These are phyloP conservation scores for Ustilago loliicola DNA, from an alignment of 1,284 basidiomycete genomes.

Conservation along the genomic window DNA sequence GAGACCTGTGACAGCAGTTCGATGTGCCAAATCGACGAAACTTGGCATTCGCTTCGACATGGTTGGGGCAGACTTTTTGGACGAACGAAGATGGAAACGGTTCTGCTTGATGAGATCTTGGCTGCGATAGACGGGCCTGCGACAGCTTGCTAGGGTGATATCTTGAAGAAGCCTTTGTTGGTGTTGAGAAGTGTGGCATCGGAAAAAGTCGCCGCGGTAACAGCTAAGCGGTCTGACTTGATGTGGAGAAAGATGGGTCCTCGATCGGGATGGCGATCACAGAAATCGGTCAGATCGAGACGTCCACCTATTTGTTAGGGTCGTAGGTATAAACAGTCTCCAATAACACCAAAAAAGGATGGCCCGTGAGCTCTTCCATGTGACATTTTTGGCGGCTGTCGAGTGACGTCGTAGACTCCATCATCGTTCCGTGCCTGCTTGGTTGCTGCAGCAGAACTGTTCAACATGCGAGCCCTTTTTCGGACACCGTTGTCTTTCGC, in stretches of 20 bases:
- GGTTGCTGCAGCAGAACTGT: not conserved
- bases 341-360: not conserved
- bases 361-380: conserved; percentile 25
- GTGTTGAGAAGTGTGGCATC: not conserved
- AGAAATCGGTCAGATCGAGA: not conserved
- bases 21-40: conserved; percentile 59
- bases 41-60: conserved; percentile 53
- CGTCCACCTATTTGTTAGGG: not conserved
- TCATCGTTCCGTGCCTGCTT: not conserved
- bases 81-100: not conserved
- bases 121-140: no score
- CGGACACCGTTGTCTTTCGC: not conserved
- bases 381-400: conserved; percentile 22
- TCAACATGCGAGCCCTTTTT: not conserved
- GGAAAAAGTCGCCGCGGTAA: conserved; percentile 13
- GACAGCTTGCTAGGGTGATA: no score
- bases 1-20: conserved; percentile 59
- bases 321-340: no score
- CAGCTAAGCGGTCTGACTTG: conserved; percentile 9
- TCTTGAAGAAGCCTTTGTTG: not conserved
- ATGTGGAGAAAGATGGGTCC: conserved; percentile 24
- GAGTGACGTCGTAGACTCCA: conserved; percentile 36
- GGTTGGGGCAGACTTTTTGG: conserved; percentile 2
- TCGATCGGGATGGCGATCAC: not conserved
- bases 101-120: not conserved